Percentiles rank a stretch among this genome's conserved stretches.
These are phyloP conservation scores for Parmales sp. DNA, from an alignment of 108 stramenopile genomes.

Conservation along the genomic window DNA sequence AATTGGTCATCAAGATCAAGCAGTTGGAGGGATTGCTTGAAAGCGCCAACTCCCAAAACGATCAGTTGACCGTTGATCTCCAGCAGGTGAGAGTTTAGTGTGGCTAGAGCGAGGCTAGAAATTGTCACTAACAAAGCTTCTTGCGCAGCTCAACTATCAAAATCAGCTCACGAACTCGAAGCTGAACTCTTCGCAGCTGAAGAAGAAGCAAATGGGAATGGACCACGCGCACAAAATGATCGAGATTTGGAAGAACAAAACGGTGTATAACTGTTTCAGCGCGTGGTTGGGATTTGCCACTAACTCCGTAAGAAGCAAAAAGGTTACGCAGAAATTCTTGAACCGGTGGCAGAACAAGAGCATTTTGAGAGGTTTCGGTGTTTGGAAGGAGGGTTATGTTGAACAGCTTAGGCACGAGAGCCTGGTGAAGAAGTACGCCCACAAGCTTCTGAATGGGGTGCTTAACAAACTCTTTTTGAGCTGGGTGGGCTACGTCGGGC, in stretches of 20 bases:
- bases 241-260: conserved; percentile 4
- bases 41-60: too few relatives aligned
- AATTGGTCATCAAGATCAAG: too few relatives aligned
- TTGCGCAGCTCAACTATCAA: too few relatives aligned
- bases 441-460: background rate
- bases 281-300: background rate
- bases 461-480: background rate
- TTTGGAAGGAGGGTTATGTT: background rate
- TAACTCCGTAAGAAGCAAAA: background rate
- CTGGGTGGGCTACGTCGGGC: background rate
- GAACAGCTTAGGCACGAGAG: background rate
- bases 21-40: too few relatives aligned
- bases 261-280: background rate
- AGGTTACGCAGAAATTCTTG: background rate
- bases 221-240: background rate
- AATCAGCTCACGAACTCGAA: too few relatives aligned
- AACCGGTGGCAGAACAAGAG: background rate
- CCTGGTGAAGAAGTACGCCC: background rate
- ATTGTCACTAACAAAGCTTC: too few relatives aligned
- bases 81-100: too few relatives aligned
- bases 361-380: background rate
- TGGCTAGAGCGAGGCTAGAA: too few relatives aligned
- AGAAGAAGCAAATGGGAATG: background rate
- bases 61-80: too few relatives aligned
- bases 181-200: background rate